These are phyloP conservation scores for Ramaria rubella DNA, from an alignment of 768 basidiomycete species.

Conservation along the genomic window DNA sequence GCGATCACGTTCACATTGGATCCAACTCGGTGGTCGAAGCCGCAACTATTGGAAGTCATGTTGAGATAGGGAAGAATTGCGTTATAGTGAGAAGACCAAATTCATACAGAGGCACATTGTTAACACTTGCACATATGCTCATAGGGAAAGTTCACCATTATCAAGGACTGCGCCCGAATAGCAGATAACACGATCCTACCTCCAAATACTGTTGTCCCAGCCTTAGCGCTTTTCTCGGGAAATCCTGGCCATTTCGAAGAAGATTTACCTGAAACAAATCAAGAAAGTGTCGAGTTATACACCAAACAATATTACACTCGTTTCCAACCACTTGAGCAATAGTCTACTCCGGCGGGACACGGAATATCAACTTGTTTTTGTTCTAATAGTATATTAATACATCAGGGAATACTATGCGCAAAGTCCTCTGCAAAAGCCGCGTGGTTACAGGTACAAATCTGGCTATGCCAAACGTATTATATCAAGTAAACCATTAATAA, in stretches of 20 bases:
- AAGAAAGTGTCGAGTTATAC: constrained; percentile 80
- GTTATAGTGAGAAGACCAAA: constrained; percentile 62
- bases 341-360: not conserved
- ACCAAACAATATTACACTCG: constrained; percentile 83
- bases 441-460: no score
- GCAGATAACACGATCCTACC: constrained; percentile 87
- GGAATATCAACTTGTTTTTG: not conserved
- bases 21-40: constrained; percentile 88
- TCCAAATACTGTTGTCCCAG: constrained; percentile 88
- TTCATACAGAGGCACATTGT: no score
- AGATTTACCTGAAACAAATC: constrained; percentile 89
- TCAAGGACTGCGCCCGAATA: constrained; percentile 90
- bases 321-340: constrained; percentile 56
- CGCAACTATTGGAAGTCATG: constrained; percentile 88
- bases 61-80: constrained; percentile 93
- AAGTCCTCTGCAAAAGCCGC: no score
- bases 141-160: constrained; percentile 93
- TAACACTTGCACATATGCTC: no score
- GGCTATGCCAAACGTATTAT: no score
- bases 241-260: constrained; percentile 83
- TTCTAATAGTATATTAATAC: no score
- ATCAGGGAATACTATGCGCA: no score
- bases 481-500: no score
- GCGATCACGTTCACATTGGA: constrained; percentile 92
- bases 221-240: constrained; percentile 76